Evolutionary conservation across 345 rosid genomes (phyloP).

Genomic region (Citrus unshiu): DNA sequence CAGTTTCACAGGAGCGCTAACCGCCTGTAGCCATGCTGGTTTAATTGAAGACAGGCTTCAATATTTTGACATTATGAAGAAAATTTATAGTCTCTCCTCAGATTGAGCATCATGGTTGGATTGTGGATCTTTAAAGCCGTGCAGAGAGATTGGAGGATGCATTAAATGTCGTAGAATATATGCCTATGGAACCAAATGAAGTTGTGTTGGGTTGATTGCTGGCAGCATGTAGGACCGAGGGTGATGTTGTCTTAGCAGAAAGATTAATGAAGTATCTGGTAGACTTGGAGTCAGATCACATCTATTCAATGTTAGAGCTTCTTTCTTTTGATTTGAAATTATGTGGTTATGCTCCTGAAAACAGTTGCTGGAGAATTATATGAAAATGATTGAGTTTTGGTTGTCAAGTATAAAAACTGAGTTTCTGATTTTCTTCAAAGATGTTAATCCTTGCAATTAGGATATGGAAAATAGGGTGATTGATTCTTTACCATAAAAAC

Average conservation of each 20-base stretch:
- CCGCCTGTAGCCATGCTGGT: slow-evolving; percentile 76
- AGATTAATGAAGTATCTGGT: slow-evolving; percentile 41
- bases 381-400: slow-evolving; percentile 19
- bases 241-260: slow-evolving; percentile 54
- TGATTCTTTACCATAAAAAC: no score
- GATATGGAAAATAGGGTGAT: no score
- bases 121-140: slow-evolving; percentile 79
- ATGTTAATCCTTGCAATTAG: no score
- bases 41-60: slow-evolving; percentile 54
- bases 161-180: slow-evolving; percentile 39
- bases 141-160: slow-evolving; percentile 81
- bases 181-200: slow-evolving; percentile 80
- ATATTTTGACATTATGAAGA: slow-evolving; percentile 54
- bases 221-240: slow-evolving; percentile 60
- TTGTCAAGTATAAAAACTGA: neutral
- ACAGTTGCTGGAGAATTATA: neutral
- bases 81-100: slow-evolving; percentile 47
- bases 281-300: slow-evolving; percentile 36
- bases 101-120: slow-evolving; percentile 82
- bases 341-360: slow-evolving; percentile 32
- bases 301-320: slow-evolving; percentile 46
- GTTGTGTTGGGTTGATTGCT: slow-evolving; percentile 71
- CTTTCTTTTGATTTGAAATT: slow-evolving; percentile 36
- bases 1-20: slow-evolving; percentile 63
- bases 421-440: no score